Base-by-base conservation (phyloP, 345 rosid genomes). In the Geranium brycei region DNA sequence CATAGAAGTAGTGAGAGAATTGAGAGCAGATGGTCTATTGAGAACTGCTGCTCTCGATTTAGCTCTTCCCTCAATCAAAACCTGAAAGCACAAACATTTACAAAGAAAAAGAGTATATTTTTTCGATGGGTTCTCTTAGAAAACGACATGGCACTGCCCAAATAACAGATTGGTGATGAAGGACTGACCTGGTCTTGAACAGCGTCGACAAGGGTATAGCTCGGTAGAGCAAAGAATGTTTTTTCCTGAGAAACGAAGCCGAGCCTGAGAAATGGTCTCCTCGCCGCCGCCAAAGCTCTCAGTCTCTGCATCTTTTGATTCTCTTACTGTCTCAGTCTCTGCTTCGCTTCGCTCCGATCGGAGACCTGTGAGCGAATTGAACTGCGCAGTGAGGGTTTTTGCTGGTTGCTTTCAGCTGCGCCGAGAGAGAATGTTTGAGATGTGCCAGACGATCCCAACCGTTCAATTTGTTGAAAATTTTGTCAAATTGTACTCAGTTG, bases 1-100 rank as follows among this genome's bases (percentile, higher is more conserved):
- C 99, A 83, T 82, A 28, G 97, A 63, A 56, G 77, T 57, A 58
- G 83, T 83, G 51, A 90, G 81, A 64, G 99, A 82, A 80, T 93
- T 93, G 61, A 83, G 92, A 78, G 86, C 73, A 68, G 79, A 81
- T 0, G 95, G 82, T 64, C 87, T 73, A 69, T 78, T 81, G 58
- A 93, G 96, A 73, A 93, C 78, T 15, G 96, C 90, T 31, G 95
- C 84, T 81, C 99, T 87, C 58, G 95, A 87, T 64, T 85, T 90
- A 51, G 96, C 84, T 72, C 88, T 86, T 62, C 99, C 99, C 81
- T 88, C 85, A 68, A 93, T 97, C 53, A 80, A 67, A 65, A 90
- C 97, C 93, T 89, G 73, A 38, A 8, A 47, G 55, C 0, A 59
- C 19, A 31, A 19, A 41, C 40, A 58, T 17, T 38, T 31, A 58